Evolutionary conservation across 2,329 filamentous ascomycete species (phyloP), one percentile per base, ranked within the genome.

Genomic region (Epichloe elymi): DNA sequence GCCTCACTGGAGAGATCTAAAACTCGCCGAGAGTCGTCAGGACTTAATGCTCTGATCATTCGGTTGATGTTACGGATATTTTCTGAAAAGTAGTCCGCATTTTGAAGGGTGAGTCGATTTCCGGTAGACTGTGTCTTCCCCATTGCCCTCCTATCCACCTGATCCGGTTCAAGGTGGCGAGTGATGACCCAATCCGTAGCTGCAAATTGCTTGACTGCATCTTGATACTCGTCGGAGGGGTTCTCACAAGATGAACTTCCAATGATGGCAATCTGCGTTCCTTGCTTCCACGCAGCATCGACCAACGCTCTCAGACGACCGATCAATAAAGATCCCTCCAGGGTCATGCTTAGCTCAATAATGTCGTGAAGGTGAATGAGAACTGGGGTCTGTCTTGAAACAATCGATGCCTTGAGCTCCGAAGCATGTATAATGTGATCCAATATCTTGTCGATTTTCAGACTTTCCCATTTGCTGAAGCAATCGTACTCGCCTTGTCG

Each of bases 291-390:
- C 52, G 83, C 76, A 53, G 79, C 77, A 59, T 90, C 83, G 26
- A 95, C 79, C 6, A 85, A 73, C 46, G 79, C 76, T 49, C 86
- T 81, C 12, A 98, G 69, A 53, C 83, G 80, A 40, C 74, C 70
- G 7, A 96, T 69, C 35, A 97, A 77, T 20, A 78, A 74, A 2
- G 78, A 74, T 11, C 88, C 88, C 52, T 88, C 81, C 5, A 76
- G 65, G 1, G 85, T 83, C 61, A 78, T 77, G 58, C 76, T 80
- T 8, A 98, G 73, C 56, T 94, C 87, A 49, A 86, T 81, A 60
- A 88, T 86, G 63, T 97, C 88, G 62, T 86, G 80, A 12, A 95
- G 70, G 58, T 88, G 88, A 39, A 94, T 73, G 52, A 97, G 82
- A 7, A 89, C 74, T 23, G 74, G 74, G 20, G 64, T 73, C 23